These are phyloP conservation scores for Penicillium pancosmium DNA, from an alignment of 495 filamentous ascomycete species.

Conservation along the genomic window DNA sequence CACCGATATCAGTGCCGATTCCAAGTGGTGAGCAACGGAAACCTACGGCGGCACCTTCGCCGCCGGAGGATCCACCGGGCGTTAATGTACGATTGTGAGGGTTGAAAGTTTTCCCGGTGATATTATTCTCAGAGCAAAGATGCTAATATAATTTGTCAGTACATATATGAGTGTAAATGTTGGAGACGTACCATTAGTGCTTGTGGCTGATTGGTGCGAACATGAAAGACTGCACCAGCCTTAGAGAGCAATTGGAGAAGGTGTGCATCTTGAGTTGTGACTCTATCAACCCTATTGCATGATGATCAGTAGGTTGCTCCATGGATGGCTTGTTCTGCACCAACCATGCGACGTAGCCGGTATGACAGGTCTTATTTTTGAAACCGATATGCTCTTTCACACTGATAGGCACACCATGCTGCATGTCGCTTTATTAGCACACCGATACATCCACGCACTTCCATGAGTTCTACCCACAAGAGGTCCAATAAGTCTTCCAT, in stretches of 20 bases:
- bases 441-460: not conserved
- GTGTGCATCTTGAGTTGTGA: conserved; percentile 39
- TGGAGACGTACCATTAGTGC: conserved; percentile 41
- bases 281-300: conserved; percentile 34
- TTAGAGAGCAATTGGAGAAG: conserved; percentile 36
- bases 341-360: conserved; percentile 45
- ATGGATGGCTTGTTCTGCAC: not conserved
- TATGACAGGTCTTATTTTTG: conserved; percentile 45
- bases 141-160: conserved; percentile 30
- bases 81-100: conserved; percentile 59
- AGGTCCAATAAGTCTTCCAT: conserved; percentile 42
- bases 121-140: conserved; percentile 58
- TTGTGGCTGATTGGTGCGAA: conserved; percentile 66
- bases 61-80: conserved; percentile 66
- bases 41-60: conserved; percentile 67
- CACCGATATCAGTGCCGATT: conserved; percentile 69
- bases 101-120: conserved; percentile 67
- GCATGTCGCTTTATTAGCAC: conserved; percentile 26
- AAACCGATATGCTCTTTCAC: conserved; percentile 70
- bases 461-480: conserved; percentile 29
- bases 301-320: not conserved
- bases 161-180: not conserved
- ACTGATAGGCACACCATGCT: conserved; percentile 69
- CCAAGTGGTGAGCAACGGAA: conserved; percentile 65
- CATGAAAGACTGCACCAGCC: conserved; percentile 60